Percentiles rank a stretch among this genome's conserved stretches.
phyloP scores from a whole-genome alignment of 192 early-diverging fungal species.

The Backusella australiensis region DNA sequence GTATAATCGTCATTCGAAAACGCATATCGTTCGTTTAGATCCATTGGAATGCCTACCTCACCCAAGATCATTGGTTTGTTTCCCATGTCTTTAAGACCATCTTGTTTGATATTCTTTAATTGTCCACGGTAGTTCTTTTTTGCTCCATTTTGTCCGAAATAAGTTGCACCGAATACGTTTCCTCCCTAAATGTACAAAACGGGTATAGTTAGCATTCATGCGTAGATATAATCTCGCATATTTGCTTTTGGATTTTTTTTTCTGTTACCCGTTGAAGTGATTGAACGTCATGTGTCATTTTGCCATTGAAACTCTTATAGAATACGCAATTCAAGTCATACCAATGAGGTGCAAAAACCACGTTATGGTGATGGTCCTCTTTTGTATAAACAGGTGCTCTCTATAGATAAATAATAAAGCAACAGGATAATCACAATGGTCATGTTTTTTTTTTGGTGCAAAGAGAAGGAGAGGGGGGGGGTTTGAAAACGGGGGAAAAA shows the following conservation, averaged over 20 bases:
- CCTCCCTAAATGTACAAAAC: constrained; percentile 51
- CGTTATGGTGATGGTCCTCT: constrained; percentile 49
- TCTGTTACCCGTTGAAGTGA: constrained; percentile 57
- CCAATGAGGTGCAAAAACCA: constrained; percentile 85
- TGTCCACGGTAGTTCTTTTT: constrained; percentile 75
- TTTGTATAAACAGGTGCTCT: constrained; percentile 44
- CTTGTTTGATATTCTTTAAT: constrained; percentile 60
- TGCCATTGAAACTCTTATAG: constrained; percentile 65
- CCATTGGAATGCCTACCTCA: constrained; percentile 87
- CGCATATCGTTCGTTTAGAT: constrained; percentile 73
- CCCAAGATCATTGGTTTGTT: constrained; percentile 68
- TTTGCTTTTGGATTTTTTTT: not conserved
- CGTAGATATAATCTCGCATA: not conserved
- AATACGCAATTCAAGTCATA: constrained; percentile 82
- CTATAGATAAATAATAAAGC: constrained; percentile 13
- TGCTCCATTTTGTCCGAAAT: constrained; percentile 75
- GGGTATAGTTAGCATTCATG: not conserved
- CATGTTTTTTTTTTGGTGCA: not conserved
- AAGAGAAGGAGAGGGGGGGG: not conserved
- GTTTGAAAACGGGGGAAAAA: not conserved
- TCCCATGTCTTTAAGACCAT: constrained; percentile 59
- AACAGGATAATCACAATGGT: not conserved
- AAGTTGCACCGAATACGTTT: constrained; percentile 70
- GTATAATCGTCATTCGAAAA: constrained; percentile 71
- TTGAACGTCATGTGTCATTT: constrained; percentile 82